A percentile compares a stretch with the other conserved stretches of the same genome.
phyloP scores from a whole-genome alignment of 495 filamentous ascomycete species.

The Talaromyces adpressus region DNA sequence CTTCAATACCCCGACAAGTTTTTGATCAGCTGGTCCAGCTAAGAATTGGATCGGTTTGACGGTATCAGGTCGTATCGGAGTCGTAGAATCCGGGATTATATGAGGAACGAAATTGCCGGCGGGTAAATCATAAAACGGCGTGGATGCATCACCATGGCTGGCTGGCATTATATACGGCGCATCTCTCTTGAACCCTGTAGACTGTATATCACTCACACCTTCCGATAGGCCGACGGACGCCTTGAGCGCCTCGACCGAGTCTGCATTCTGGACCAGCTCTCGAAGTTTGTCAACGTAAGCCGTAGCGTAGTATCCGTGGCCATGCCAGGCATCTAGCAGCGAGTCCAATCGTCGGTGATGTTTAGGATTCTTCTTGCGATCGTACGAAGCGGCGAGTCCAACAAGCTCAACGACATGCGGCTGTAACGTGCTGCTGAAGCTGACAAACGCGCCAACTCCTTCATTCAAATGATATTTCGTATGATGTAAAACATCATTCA shows the following conservation, averaged over 20 bases:
- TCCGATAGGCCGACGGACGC: constrained; percentile 21
- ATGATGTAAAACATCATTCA: constrained; percentile 81
- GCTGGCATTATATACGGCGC: constrained; percentile 65
- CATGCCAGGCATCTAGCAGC: constrained; percentile 68
- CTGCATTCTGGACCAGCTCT: constrained; percentile 45
- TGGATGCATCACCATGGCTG: constrained; percentile 68
- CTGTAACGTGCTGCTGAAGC: constrained; percentile 55
- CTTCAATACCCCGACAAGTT: constrained; percentile 59
- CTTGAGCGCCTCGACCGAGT: constrained; percentile 18
- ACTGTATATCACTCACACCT: constrained; percentile 14
- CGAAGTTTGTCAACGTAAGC: constrained; percentile 54
- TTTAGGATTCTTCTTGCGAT: constrained; percentile 49
- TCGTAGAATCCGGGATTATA: constrained; percentile 67
- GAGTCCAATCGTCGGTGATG: constrained; percentile 58
- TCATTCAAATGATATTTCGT: constrained; percentile 50
- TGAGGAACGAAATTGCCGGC: constrained; percentile 75
- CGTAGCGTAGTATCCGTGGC: constrained; percentile 58
- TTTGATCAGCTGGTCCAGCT: constrained; percentile 63
- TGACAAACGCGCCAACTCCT: constrained; percentile 33
- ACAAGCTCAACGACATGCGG: constrained; percentile 55
- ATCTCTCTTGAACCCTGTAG: constrained; percentile 37
- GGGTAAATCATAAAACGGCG: constrained; percentile 78
- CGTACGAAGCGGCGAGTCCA: constrained; percentile 53
- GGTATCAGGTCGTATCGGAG: constrained; percentile 61
- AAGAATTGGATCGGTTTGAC: constrained; percentile 69